Base-by-base conservation (phyloP, 768 basidiomycete species). In the Amanita molliuscula region DNA sequence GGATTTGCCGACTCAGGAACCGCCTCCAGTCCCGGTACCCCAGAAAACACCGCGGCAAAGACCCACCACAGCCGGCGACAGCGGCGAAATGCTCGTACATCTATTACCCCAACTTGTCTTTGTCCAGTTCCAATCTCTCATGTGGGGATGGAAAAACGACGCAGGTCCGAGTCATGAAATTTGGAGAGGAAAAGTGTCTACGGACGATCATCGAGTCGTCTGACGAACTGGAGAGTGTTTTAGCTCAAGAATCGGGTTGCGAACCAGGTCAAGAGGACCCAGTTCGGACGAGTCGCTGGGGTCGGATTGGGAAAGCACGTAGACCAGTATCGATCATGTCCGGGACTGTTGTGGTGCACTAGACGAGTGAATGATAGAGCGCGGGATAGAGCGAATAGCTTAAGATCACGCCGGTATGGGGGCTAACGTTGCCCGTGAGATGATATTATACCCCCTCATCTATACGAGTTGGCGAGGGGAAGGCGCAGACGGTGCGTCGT, bases 201-300 rank as follows among this genome's bases (percentile, higher is more conserved):
- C 49, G 41, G 15, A 50, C 49, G 13, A 44, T 50, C 6, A 5
- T 44, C 15, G 49, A 50, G 41, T 50, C 49, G 10, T 33, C 49
- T 13, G 41, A 35, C n/a, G 49, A 50, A 23, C 1, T 43, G 23
- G 41, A 28, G 33, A 33, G 3, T 33, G 6, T 29, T 13, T 26
- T 25, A 2, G 7, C 25, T 5, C 20, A 16, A 37, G 46, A 21
- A 18, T n/a, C 21, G 15, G 5, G 34, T 18, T 13, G 10, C 3
- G 31, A 31, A 10, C 11, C 11, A 31, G 31, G 31, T 31, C 31
- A 31, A 13, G 31, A 13, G 31, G 31, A 4, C 31, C 11, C 11
- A 31, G 31, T 31, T 13, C 11, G 11, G 13, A 13, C 13, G 4
- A 4, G 31, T 31, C 31, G 11, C 4, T 31, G 3, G 0, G 10